Conservation (phyloP, 257 asterid genomes). For the Eucommia ulmoides region DNA sequence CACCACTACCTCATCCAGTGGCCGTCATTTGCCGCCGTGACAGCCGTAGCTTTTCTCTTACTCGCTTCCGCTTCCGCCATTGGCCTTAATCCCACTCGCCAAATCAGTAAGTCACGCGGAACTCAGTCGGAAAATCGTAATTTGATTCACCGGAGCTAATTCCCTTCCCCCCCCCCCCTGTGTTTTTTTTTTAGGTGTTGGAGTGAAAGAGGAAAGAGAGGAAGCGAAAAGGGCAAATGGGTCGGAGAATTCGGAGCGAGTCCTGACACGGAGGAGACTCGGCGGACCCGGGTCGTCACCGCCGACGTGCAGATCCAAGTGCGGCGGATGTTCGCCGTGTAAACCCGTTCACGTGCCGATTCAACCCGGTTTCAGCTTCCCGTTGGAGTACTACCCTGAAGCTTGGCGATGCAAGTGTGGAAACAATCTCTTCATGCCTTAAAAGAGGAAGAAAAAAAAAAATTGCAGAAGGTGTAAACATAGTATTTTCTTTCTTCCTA, state of each 20-base stretch:
- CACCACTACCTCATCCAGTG: slow-evolving; percentile 23
- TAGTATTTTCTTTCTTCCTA: no score
- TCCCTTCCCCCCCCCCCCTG: no score
- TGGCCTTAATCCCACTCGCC: slow-evolving; percentile 19
- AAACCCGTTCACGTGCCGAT: slow-evolving; percentile 72
- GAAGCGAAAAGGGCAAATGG: slow-evolving; percentile 11
- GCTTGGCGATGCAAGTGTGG: slow-evolving; percentile 96
- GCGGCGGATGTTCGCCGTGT: slow-evolving; percentile 68
- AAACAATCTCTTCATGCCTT: slow-evolving; percentile 65
- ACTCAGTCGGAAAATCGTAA: no score
- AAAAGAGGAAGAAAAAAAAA: no score
- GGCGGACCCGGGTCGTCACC: slow-evolving; percentile 64
- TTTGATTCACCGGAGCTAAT: no score
- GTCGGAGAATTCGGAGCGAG: slow-evolving; percentile 8
- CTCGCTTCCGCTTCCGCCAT: slow-evolving; percentile 30
- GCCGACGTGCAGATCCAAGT: slow-evolving; percentile 77
- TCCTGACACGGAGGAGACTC: slow-evolving; percentile 29
- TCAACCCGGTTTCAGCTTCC: slow-evolving; percentile 53
- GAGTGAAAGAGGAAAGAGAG: slow-evolving; percentile 14
- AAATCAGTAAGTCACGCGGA: slow-evolving; percentile 30
- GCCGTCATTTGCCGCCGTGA: slow-evolving; percentile 25
- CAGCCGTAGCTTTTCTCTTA: slow-evolving; percentile 32
- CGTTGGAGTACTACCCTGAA: slow-evolving; percentile 81
- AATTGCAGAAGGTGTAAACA: no score
- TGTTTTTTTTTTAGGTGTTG: slow-evolving; percentile 11